Conservation (phyloP, 331 rosid genomes). For the Prunus yedoensis region DNA sequence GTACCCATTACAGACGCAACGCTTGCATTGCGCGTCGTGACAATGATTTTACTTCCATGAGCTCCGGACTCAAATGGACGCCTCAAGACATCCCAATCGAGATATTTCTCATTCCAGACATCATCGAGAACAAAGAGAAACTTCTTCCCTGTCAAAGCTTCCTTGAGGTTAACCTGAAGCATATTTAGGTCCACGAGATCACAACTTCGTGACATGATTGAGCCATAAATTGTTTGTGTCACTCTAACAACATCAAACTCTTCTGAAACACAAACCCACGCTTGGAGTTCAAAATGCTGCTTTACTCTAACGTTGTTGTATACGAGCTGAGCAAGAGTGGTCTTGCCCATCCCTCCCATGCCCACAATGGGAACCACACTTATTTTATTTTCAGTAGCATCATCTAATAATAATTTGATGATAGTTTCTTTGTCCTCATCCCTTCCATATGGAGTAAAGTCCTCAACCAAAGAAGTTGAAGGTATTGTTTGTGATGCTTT, state of each 20-base stretch:
- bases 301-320: constrained; percentile 14
- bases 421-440: constrained; percentile 18
- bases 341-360: constrained; percentile 40
- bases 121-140: constrained; percentile 12
- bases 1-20: constrained; percentile 6
- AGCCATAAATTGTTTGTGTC: neutral
- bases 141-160: neutral
- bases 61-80: neutral
- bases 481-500: constrained; percentile 11
- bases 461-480: constrained; percentile 9
- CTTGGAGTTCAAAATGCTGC: neutral
- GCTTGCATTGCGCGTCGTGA: constrained; percentile 21
- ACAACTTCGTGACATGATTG: neutral
- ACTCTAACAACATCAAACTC: neutral
- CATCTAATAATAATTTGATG: constrained; percentile 1
- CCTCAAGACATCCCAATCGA: neutral
- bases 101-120: neutral
- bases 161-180: neutral
- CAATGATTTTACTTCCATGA: constrained; percentile 19
- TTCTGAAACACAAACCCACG: constrained; percentile 9
- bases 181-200: neutral
- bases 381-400: neutral
- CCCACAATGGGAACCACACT: constrained; percentile 14
- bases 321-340: constrained; percentile 11
- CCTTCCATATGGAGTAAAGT: constrained; percentile 19